These are phyloP conservation scores for Gyrodon lividus DNA, from an alignment of 768 basidiomycete species.

Conservation along the genomic window DNA sequence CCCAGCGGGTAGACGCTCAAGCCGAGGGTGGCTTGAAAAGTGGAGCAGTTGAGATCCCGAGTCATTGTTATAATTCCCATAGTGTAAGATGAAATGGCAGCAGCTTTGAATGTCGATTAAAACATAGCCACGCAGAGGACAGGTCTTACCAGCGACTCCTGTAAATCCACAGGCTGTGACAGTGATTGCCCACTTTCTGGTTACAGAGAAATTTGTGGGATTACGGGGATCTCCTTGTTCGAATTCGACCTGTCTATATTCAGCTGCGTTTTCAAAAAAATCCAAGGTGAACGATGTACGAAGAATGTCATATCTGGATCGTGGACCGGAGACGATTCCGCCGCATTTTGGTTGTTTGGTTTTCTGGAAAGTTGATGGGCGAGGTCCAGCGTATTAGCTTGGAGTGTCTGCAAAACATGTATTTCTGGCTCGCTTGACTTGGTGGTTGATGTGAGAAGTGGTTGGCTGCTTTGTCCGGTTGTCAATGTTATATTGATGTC, in stretches of 20 bases:
- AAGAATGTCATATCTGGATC: slow-evolving; percentile 11
- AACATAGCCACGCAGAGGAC: neutral
- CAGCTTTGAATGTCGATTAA: slow-evolving; percentile 36
- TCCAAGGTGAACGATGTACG: slow-evolving; percentile 3
- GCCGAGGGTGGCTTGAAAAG: slow-evolving; percentile 47
- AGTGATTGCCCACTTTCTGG: slow-evolving; percentile 44
- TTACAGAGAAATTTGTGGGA: slow-evolving; percentile 37
- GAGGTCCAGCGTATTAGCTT: neutral
- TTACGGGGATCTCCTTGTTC: slow-evolving; percentile 38
- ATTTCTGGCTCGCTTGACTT: neutral
- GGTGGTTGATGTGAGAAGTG: neutral
- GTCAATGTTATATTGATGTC: neutral
- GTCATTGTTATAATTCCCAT: slow-evolving; percentile 60
- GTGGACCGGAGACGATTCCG: slow-evolving; percentile 7
- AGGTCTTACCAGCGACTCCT: slow-evolving; percentile 28
- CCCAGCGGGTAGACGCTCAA: slow-evolving; percentile 56
- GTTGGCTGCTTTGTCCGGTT: neutral
- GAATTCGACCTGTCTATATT: slow-evolving; percentile 38
- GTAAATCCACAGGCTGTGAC: slow-evolving; percentile 35
- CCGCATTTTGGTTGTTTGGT: neutral
- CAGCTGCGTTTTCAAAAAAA: slow-evolving; percentile 3
- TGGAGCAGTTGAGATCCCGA: slow-evolving; percentile 41
- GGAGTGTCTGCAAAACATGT: neutral
- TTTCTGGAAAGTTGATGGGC: neutral
- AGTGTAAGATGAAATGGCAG: slow-evolving; percentile 50